A percentile compares a stretch with the other conserved stretches of the same genome.
phyloP scores from a whole-genome alignment of 2,329 filamentous ascomycete genomes.

The Colletotrichum horii region DNA sequence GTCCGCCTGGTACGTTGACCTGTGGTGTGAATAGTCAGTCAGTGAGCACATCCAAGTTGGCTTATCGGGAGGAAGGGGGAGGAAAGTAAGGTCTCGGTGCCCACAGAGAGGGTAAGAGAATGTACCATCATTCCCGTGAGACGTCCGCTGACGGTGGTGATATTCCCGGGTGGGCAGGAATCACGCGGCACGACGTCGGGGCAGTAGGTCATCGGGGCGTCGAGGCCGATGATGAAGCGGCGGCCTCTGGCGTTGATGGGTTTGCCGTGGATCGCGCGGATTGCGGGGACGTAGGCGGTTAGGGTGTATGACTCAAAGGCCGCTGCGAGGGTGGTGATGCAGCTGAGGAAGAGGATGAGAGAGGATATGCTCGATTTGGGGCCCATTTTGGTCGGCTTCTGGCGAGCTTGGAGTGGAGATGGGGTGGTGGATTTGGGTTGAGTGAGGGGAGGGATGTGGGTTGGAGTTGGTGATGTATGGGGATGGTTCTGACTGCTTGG shows the following conservation, averaged over 20 bases:
- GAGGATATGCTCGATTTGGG: fast-evolving
- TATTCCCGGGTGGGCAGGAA: slow-evolving; percentile 30
- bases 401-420: neutral
- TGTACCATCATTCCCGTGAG: slow-evolving; percentile 33
- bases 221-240: slow-evolving; percentile 32
- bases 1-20: slow-evolving; percentile 66
- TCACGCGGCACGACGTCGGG: neutral
- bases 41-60: neutral
- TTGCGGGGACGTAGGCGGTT: slow-evolving; percentile 26
- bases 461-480: fast-evolving
- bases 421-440: neutral
- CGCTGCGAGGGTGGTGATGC: neutral
- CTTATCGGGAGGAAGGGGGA: neutral
- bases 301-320: slow-evolving; percentile 28
- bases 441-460: neutral
- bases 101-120: fast-evolving
- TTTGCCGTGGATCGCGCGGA: slow-evolving; percentile 25
- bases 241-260: slow-evolving; percentile 31
- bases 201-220: neutral
- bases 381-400: neutral
- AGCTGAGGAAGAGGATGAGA: neutral
- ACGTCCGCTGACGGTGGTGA: slow-evolving; percentile 30
- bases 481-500: neutral
- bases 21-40: slow-evolving; percentile 17
- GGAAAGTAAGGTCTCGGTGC: fast-evolving